Evolutionary conservation across 257 asterid genomes (phyloP).

Genomic region (Lithospermum erythrorhizon): DNA sequence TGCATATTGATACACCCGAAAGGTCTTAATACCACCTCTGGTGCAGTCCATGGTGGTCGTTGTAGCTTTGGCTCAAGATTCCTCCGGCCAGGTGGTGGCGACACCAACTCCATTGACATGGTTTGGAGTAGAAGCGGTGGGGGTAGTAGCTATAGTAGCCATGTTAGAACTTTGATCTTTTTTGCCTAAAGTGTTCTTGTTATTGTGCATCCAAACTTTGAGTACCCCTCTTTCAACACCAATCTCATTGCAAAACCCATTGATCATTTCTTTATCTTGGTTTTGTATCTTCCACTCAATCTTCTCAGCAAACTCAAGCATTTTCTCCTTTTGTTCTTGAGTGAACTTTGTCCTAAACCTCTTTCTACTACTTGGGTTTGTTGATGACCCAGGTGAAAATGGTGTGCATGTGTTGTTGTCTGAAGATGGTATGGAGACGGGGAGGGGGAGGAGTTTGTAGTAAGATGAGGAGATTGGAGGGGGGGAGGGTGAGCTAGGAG

Average conservation of each 20-base stretch:
- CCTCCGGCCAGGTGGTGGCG: neutral
- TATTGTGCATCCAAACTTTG: conserved; percentile 94
- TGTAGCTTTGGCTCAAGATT: neutral
- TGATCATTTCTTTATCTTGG: conserved; percentile 49
- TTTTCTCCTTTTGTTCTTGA: conserved; percentile 49
- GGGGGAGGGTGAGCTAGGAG: conserved; percentile 81
- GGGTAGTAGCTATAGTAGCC: conserved; percentile 7
- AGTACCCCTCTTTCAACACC: conserved; percentile 63
- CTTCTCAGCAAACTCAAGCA: conserved; percentile 58
- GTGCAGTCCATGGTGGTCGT: conserved; percentile 18
- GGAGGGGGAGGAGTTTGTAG: conserved; percentile 75
- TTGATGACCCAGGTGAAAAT: conserved; percentile 17
- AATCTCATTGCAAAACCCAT: conserved; percentile 40
- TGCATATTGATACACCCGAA: too few relatives aligned
- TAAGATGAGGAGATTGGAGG: conserved; percentile 94
- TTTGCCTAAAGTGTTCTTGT: conserved; percentile 50
- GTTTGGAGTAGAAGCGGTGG: conserved; percentile 9
- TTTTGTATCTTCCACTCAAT: conserved; percentile 83
- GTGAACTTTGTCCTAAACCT: conserved; percentile 69
- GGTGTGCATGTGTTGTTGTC: conserved; percentile 22
- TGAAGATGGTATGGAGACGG: conserved; percentile 39
- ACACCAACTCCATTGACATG: neutral
- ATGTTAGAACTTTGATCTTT: conserved; percentile 31
- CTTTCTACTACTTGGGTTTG: conserved; percentile 31
- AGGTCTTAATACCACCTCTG: too few relatives aligned